These are phyloP conservation scores for Aaosphaeria pasadenensis DNA, from an alignment of 2,329 filamentous ascomycete genomes.

Conservation along the genomic window DNA sequence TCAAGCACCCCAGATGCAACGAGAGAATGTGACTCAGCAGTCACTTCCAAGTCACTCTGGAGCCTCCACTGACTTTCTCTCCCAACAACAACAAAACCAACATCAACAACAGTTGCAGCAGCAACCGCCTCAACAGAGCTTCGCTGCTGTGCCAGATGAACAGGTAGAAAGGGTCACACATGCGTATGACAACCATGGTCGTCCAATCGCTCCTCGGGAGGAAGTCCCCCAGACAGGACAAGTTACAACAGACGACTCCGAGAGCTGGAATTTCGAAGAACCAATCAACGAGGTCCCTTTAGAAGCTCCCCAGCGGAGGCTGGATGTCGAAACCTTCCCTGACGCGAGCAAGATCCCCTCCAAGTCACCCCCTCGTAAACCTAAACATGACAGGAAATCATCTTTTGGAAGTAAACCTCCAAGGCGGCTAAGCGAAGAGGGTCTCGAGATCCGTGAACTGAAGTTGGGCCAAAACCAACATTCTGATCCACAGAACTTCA, in stretches of 20 bases:
- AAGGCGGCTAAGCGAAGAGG: slow-evolving; percentile 50
- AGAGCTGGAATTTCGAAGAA: slow-evolving; percentile 94
- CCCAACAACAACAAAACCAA: slow-evolving; percentile 22
- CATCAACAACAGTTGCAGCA: too few relatives aligned
- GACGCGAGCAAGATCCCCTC: slow-evolving; percentile 72
- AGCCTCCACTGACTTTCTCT: slow-evolving; percentile 32
- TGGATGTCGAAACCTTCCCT: slow-evolving; percentile 86
- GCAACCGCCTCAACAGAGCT: slow-evolving; percentile 38
- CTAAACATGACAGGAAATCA: slow-evolving; percentile 71
- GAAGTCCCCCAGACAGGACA: slow-evolving; percentile 36
- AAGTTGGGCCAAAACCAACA: slow-evolving; percentile 45
- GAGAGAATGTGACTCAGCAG: slow-evolving; percentile 43
- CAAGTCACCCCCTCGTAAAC: slow-evolving; percentile 67
- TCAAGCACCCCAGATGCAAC: slow-evolving; percentile 43
- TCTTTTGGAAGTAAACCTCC: slow-evolving; percentile 52
- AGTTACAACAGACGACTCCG: slow-evolving; percentile 53
- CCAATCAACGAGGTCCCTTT: slow-evolving; percentile 58
- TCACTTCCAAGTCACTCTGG: slow-evolving; percentile 33
- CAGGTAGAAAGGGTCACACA: slow-evolving; percentile 58
- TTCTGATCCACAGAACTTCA: slow-evolving; percentile 75
- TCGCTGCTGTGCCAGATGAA: slow-evolving; percentile 49
- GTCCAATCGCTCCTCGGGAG: slow-evolving; percentile 47
- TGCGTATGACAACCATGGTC: slow-evolving; percentile 57
- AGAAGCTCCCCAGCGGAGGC: slow-evolving; percentile 58
- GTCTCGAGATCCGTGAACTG: slow-evolving; percentile 57